Evolutionary conservation across 768 basidiomycete genomes (phyloP), one percentile per base, ranked within the genome.

Genomic region (Amanita phalloides): DNA sequence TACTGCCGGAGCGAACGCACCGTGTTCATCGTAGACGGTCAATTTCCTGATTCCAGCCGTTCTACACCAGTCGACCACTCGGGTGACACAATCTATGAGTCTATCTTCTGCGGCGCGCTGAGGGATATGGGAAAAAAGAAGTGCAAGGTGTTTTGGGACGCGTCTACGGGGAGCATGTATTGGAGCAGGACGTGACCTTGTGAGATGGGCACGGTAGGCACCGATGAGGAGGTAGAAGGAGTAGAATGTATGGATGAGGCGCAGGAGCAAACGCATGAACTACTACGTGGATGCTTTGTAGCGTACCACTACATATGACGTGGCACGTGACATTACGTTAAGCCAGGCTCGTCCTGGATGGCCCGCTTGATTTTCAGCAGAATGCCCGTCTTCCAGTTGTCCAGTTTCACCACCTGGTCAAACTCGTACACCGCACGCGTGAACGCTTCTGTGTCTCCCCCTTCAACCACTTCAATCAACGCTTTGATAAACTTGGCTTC

Each of bases 371-470:
- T 84, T 71, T 86, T 89, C 61, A 98, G 71, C 62, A 99, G 66
- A 47, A 99, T 84, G 26, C 66, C 73, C 43, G 94, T 98, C 77
- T 97, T 98, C 93, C 92, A 96, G 66, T 86, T 87, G 65, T 98
- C 95, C 62, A 99, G 68, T 69, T 90, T 92, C 36, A 82, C 87
- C 55, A 97, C 79, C 62, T 92, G 84, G 65, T 98, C 93, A 64
- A 80, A 98, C 64, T 94, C 91, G 39, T 80, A 81, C n/a, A 95
- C 84, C n/a, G 84, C 83, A 14, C 70, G 82, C 4, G 88, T 90
- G 64, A 87, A 95, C 23, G 71, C 67, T 58, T 89, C 82, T 13
- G 58, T 48, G 57, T 75, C 74, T 20, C 71, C 73, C 25, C 59
- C 65, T 39, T 66, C 79, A 60, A 70, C 78, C 3, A 90, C 82